Evolutionary conservation across 2,329 filamentous ascomycete species (phyloP).

Genomic region (Hymenoscyphus fraxineus): DNA sequence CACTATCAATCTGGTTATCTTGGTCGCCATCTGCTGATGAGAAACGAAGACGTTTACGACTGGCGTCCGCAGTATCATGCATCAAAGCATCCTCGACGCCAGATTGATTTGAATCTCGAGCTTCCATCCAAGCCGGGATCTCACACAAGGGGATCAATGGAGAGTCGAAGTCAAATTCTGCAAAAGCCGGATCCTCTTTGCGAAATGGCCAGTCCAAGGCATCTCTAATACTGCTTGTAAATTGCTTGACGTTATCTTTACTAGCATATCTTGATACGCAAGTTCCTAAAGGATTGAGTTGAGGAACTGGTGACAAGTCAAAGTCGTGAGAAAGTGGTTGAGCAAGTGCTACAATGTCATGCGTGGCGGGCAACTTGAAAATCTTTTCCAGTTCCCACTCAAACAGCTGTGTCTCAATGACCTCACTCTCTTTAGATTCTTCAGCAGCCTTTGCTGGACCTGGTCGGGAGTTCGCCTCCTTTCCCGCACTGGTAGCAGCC

Average conservation of each 20-base stretch:
- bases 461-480: slow-evolving; percentile 2
- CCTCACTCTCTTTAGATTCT: slow-evolving; percentile 27
- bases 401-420: slow-evolving; percentile 35
- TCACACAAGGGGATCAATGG: slow-evolving; percentile 28
- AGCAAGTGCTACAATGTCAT: slow-evolving; percentile 45
- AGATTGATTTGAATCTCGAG: slow-evolving; percentile 17
- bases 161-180: slow-evolving; percentile 22
- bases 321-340: slow-evolving; percentile 43
- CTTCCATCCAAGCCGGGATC: slow-evolving; percentile 26
- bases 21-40: slow-evolving; percentile 14
- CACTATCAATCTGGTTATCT: slow-evolving; percentile 20
- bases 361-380: slow-evolving; percentile 38
- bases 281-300: slow-evolving; percentile 42
- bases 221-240: slow-evolving; percentile 41
- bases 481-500: slow-evolving; percentile 5
- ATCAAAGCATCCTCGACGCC: slow-evolving; percentile 5
- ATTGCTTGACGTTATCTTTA: slow-evolving; percentile 42
- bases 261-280: slow-evolving; percentile 44
- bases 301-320: slow-evolving; percentile 44
- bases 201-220: slow-evolving; percentile 40
- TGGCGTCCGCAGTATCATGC: background rate
- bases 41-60: slow-evolving; percentile 28
- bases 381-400: slow-evolving; percentile 41
- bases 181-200: slow-evolving; percentile 44
- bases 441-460: slow-evolving; percentile 11